Base-by-base conservation (phyloP, 176 grass and related monocot genomes). In the Avena eriantha region DNA sequence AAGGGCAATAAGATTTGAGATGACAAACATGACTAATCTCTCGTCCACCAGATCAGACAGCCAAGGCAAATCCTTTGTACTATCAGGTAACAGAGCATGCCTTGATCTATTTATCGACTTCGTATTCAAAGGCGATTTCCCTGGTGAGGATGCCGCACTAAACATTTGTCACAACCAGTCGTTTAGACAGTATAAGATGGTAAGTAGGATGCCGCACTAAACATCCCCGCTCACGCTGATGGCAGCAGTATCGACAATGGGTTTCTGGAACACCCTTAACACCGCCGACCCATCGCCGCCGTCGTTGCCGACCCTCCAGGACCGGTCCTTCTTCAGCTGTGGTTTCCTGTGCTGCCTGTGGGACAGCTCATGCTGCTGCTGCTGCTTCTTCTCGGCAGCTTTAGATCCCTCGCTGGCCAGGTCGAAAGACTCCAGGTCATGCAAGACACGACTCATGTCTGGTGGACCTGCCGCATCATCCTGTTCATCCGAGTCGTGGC, bases 251-350 rank as follows among this genome's bases (percentile, higher is more conserved):
- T 50, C 81, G 16, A 87, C 83, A 3, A 83, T 33, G 0, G 88
- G 77, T n/a, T 92, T 95, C 78, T 92, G 86, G 80, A 87, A 90
- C 24, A 86, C 86, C 67, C 84, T 95, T 61, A 89, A 51, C 54
- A 90, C 73, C 0, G 93, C 58, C 16, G 89, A 89, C 39, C 93
- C 93, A 26, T 95, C 93, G 0, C 80, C 83, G 16, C 82, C 84
- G 50, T 89, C 84, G 2, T 89, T 87, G 53, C 90, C 73, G 0
- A 92, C 90, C 76, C 90, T 95, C 90, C 93, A 95, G 26, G 93
- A 75, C 26, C 90, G 86, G 72, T 95, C 93, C 89, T 92, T 92
- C 85, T 95, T 95, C 71, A 83, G 73, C 80, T 95, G 93, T 57
- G 90, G 88, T 14, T 92, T 92, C 90, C 84, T 90, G 48, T 87